Evolutionary conservation across 1,139 yeast genomes (phyloP).

Genomic region (Entelexis paramagnoliae): DNA sequence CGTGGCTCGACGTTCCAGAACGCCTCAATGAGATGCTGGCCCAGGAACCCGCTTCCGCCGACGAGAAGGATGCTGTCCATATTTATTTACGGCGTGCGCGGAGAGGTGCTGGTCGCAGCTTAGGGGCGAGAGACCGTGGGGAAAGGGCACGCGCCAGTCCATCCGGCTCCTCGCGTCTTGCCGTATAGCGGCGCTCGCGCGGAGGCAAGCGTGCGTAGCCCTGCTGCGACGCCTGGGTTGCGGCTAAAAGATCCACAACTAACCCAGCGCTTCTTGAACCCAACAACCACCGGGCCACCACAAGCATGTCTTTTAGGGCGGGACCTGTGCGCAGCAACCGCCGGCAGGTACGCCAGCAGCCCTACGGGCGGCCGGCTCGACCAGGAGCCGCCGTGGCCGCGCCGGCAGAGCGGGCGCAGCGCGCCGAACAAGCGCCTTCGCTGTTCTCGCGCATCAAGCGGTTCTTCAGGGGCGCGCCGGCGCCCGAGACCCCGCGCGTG

Average conservation of each 20-base stretch:
- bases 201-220: too few species aligned
- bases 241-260: background rate
- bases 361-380: slow-evolving; percentile 14
- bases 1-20: slow-evolving; percentile 58
- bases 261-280: background rate
- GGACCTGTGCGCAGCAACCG: slow-evolving; percentile 10
- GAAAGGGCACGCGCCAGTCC: background rate
- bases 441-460: slow-evolving; percentile 14
- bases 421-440: background rate
- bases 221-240: background rate
- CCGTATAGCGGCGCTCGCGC: too few species aligned
- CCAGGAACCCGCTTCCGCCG: slow-evolving; percentile 94
- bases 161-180: too few species aligned
- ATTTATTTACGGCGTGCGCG: background rate
- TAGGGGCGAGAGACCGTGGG: background rate
- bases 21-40: slow-evolving; percentile 81
- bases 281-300: background rate
- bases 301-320: slow-evolving; percentile 1
- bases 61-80: slow-evolving; percentile 49
- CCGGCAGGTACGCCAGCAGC: slow-evolving; percentile 6
- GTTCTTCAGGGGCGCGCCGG: slow-evolving; percentile 13
- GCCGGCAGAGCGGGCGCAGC: background rate
- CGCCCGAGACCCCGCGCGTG: background rate
- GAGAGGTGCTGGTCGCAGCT: background rate
- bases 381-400: background rate